Conservation (phyloP, 2,329 filamentous ascomycete genomes). For the Penicillium sp. region DNA sequence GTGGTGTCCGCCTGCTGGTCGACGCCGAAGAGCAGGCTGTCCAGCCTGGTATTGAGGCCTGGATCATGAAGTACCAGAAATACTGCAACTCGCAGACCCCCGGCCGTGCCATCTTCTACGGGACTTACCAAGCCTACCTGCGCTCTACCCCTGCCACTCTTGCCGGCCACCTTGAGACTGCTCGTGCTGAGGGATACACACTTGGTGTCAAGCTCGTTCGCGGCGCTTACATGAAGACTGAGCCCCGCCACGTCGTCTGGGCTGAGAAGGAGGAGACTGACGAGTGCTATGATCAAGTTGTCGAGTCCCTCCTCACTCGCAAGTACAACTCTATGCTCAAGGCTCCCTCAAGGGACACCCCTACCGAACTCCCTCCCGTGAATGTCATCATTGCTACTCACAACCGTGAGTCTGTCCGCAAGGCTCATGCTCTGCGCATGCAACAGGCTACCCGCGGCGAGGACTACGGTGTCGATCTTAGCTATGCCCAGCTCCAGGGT, state of each 20-base stretch:
- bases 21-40: slow-evolving; percentile 57
- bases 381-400: slow-evolving; percentile 61
- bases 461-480: slow-evolving; percentile 45
- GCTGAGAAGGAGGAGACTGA: slow-evolving; percentile 51
- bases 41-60: slow-evolving; percentile 53
- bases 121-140: slow-evolving; percentile 56
- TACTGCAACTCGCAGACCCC: slow-evolving; percentile 51
- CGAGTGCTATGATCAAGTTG: slow-evolving; percentile 57
- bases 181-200: slow-evolving; percentile 50
- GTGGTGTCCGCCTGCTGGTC: slow-evolving; percentile 50
- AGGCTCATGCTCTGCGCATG: slow-evolving; percentile 49
- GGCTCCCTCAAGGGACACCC: slow-evolving; percentile 41
- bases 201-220: slow-evolving; percentile 55
- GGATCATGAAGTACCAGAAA: slow-evolving; percentile 56
- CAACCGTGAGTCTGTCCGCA: slow-evolving; percentile 55
- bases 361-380: slow-evolving; percentile 42
- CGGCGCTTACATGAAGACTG: slow-evolving; percentile 54
- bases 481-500: slow-evolving; percentile 81
- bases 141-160: slow-evolving; percentile 50
- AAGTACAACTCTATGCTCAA: slow-evolving; percentile 59
- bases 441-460: slow-evolving; percentile 50
- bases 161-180: slow-evolving; percentile 46
- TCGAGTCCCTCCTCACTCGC: slow-evolving; percentile 55
- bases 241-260: slow-evolving; percentile 48
- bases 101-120: slow-evolving; percentile 54